phyloP scores from a whole-genome alignment of 441 rosid genomes.

The Jatropha multifida region DNA sequence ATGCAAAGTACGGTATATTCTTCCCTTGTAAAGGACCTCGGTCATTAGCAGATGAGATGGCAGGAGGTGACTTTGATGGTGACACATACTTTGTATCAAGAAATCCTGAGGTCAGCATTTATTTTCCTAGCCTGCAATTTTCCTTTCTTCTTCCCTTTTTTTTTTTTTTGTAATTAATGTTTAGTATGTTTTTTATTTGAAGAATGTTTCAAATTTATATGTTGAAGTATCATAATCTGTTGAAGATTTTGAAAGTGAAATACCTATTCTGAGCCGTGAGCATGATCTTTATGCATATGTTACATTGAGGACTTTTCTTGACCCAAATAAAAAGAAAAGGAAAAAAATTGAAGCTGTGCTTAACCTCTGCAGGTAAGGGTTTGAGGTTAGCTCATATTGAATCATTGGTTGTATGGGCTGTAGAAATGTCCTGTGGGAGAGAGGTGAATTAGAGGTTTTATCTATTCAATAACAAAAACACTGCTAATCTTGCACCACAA shows the following conservation, averaged over 20 bases:
- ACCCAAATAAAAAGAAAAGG: neutral
- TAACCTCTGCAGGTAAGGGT: neutral
- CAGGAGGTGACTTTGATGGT: conserved; percentile 76
- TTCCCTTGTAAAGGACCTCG: conserved; percentile 69
- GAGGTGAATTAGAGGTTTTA: too few relatives aligned
- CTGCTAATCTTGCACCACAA: neutral
- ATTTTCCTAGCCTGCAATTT: neutral
- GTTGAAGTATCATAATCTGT: neutral
- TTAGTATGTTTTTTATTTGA: neutral
- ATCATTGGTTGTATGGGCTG: neutral
- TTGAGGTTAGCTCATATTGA: too few relatives aligned
- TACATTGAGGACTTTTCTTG: neutral
- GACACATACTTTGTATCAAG: conserved; percentile 70
- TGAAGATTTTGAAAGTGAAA: neutral
- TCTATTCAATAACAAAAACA: neutral
- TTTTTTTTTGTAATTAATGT: neutral
- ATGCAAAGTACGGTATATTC: conserved; percentile 68
- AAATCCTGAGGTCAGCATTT: conserved; percentile 57
- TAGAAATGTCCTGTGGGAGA: neutral
- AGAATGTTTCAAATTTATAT: neutral
- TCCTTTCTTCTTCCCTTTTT: neutral
- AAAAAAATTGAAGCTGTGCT: neutral
- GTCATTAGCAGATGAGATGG: conserved; percentile 81
- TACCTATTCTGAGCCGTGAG: neutral
- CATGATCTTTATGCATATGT: neutral